Evolutionary conservation across 495 filamentous ascomycete genomes (phyloP).

Genomic region (Massariosphaeria phaeospora): DNA sequence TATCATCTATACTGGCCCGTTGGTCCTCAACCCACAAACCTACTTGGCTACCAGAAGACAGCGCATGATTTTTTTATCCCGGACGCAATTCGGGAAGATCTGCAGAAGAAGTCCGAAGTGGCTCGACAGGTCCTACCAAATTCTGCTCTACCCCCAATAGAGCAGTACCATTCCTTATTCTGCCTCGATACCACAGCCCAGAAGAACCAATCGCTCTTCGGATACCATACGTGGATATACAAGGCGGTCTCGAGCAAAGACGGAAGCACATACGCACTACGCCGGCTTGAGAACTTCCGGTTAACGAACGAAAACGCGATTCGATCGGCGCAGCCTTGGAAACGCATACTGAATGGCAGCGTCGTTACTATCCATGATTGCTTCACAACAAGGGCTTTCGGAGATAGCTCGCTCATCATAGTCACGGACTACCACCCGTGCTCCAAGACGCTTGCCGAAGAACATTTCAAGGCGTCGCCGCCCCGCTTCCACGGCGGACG

Average conservation of each 20-base stretch:
- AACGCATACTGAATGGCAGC: constrained; percentile 71
- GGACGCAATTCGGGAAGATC: constrained; percentile 74
- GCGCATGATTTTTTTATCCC: constrained; percentile 88
- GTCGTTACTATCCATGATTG: constrained; percentile 86
- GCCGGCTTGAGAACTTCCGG: constrained; percentile 81
- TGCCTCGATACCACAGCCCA: constrained; percentile 78
- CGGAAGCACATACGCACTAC: constrained; percentile 75
- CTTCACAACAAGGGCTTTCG: constrained; percentile 88
- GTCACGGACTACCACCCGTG: constrained; percentile 90
- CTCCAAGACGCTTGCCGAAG: constrained; percentile 82
- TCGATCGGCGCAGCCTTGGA: constrained; percentile 83
- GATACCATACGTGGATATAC: constrained; percentile 87
- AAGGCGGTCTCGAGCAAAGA: constrained; percentile 88
- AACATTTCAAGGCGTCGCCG: constrained; percentile 57
- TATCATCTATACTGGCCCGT: constrained; percentile 91
- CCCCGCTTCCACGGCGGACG: constrained; percentile 49
- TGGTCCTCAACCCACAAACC: constrained; percentile 72
- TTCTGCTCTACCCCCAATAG: constrained; percentile 69
- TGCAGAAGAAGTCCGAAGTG: constrained; percentile 84
- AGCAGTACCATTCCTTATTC: constrained; percentile 84
- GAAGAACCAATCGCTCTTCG: constrained; percentile 70
- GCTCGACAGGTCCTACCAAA: constrained; percentile 78
- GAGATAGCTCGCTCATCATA: constrained; percentile 90
- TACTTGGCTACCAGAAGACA: constrained; percentile 74
- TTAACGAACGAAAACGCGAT: constrained; percentile 87